Base-by-base conservation (phyloP, 306 rosid species). In the Urtica urens region DNA sequence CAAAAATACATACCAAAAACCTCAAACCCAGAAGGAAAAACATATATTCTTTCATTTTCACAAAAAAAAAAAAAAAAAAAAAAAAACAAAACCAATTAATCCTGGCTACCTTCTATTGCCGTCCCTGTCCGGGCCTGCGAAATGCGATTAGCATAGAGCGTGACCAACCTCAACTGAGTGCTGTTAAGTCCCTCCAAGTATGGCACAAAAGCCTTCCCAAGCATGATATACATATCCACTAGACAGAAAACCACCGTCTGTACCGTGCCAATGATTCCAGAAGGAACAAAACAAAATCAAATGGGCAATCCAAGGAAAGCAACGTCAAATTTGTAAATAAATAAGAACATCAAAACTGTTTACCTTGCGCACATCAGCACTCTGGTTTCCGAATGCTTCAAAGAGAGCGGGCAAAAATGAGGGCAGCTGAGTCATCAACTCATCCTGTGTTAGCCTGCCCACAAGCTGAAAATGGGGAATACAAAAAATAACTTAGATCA, bases 201-300 rank as follows among this genome's bases (percentile, higher is more conserved):
- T 15, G 99, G 99, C 72, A 82, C 67, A 78, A 92, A 92, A 47
- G 93, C 74, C 72, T 80, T 85, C 71, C 99, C 99, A 29, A 92
- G 99, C 94, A 92, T 82, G 52, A 92, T 92, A 62, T 92, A 92
- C 49, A 92, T 78, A 64, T 92, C 99, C 72, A 92, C 99, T 5
- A 85, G 77, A 73, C 96, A 92, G 83, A 92, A 92, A 51, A 92
- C 99, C 47, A 92, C 99, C 11, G 99, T 92, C 99, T 92, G 99
- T 58, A 62, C 46, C 72, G 60, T 58, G 59, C 60, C 69, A 59
- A 55, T 2, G 10, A 22, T 7, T 15, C 15, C 20, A 39, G 20
- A 39, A 34, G 0, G 16, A 39, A 39, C 15, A 45, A 23, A 10
- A n/a, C 24, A 43, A 21, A 10, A 45, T 21, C 49, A 46, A 25